phyloP scores from a whole-genome alignment of 345 rosid species.

The Citrus trifoliata region DNA sequence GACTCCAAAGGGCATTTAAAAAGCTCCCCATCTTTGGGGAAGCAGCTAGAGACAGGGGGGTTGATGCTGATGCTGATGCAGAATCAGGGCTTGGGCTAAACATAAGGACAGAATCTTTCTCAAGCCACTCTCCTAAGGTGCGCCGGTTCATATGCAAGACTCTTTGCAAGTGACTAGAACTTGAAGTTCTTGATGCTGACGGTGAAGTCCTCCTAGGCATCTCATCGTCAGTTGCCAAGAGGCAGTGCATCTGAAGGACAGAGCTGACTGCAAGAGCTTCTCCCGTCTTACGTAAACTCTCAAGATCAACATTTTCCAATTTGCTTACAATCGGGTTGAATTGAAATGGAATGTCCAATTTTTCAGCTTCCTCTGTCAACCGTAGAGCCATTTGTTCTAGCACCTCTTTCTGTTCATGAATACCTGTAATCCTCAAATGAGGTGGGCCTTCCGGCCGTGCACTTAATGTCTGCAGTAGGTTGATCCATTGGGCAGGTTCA shows the following conservation, averaged over 20 bases:
- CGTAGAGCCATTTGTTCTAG: slow-evolving; percentile 58
- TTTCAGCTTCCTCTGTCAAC: slow-evolving; percentile 66
- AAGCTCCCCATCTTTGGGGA: slow-evolving; percentile 50
- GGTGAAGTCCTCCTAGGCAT: slow-evolving; percentile 35
- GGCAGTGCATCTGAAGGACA: slow-evolving; percentile 62
- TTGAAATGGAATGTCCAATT: slow-evolving; percentile 68
- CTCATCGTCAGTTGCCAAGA: slow-evolving; percentile 57
- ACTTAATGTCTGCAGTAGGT: slow-evolving; percentile 54
- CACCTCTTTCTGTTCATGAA: slow-evolving; percentile 62
- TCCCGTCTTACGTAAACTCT: slow-evolving; percentile 58
- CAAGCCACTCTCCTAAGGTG: slow-evolving; percentile 72
- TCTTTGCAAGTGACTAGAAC: slow-evolving; percentile 26
- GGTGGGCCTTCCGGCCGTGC: slow-evolving; percentile 71
- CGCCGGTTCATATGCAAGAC: slow-evolving; percentile 38
- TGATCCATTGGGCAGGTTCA: slow-evolving; percentile 78
- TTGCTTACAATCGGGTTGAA: slow-evolving; percentile 58
- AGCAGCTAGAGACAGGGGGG: slow-evolving; percentile 39
- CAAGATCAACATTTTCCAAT: slow-evolving; percentile 54
- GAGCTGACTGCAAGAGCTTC: slow-evolving; percentile 76
- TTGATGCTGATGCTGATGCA: slow-evolving; percentile 28
- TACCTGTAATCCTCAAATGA: slow-evolving; percentile 67
- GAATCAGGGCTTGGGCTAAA: slow-evolving; percentile 48
- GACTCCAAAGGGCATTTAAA: slow-evolving; percentile 47
- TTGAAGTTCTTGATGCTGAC: slow-evolving; percentile 29
- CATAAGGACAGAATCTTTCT: slow-evolving; percentile 40